A percentile compares a stretch with the other conserved stretches of the same genome.
These are phyloP conservation scores for Blastomyces percursus DNA, from an alignment of 2,329 filamentous ascomycete species.

Conservation along the genomic window DNA sequence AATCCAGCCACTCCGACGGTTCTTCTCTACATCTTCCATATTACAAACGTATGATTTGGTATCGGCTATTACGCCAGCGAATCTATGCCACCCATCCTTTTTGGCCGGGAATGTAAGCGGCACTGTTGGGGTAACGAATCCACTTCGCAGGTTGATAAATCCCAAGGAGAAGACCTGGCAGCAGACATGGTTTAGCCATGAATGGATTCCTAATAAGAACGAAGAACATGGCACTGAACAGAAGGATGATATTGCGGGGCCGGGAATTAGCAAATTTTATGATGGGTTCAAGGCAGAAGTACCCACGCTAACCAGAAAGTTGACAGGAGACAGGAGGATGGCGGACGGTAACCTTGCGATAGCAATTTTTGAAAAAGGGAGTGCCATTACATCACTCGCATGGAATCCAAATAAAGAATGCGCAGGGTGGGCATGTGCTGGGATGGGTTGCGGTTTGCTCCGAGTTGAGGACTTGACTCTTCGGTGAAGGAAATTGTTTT, in stretches of 20 bases:
- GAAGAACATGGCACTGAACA: conserved; percentile 6
- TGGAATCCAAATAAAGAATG: conserved; percentile 60
- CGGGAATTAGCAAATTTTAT: conserved; percentile 33
- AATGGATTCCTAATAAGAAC: conserved; percentile 36
- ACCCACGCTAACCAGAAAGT: conserved; percentile 23
- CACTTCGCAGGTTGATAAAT: conserved; percentile 41
- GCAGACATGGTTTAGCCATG: conserved; percentile 48
- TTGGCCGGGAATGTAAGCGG: conserved; percentile 45
- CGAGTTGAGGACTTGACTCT: conserved; percentile 55
- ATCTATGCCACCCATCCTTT: conserved; percentile 42
- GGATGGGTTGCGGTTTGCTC: conserved; percentile 56
- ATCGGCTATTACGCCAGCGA: conserved; percentile 26
- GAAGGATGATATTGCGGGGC: conserved; percentile 10
- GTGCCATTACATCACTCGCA: conserved; percentile 49
- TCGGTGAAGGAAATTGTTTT: not conserved
- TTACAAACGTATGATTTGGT: conserved; percentile 36
- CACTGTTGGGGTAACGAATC: conserved; percentile 41
- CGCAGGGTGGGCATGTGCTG: conserved; percentile 56
- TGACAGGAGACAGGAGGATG: conserved; percentile 23
- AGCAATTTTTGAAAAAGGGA: conserved; percentile 50
- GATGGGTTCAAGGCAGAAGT: conserved; percentile 36
- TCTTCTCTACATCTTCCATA: conserved; percentile 40
- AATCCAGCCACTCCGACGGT: conserved; percentile 41
- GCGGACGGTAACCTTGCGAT: conserved; percentile 26
- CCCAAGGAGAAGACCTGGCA: conserved; percentile 42